Conservation (phyloP, 805 yeast species). For the Saitoella complicata region DNA sequence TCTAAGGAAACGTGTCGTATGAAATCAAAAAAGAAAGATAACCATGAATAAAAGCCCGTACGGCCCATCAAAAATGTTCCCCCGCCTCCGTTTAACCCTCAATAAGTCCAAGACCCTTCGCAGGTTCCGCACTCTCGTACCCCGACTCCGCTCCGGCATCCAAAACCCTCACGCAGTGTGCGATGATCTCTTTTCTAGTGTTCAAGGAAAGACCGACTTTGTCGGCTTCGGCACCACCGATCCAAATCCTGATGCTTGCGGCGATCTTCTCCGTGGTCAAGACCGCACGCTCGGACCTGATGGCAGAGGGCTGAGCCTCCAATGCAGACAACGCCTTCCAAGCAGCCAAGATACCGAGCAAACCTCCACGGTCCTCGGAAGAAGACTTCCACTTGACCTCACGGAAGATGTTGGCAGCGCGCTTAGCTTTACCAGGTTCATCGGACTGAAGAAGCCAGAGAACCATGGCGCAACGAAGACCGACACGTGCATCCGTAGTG, state of each 20-base stretch:
- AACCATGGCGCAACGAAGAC: constrained; percentile 16
- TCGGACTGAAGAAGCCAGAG: constrained; percentile 5
- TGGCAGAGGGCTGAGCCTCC: constrained; percentile 3
- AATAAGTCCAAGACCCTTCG: too few relatives aligned
- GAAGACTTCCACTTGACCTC: constrained; percentile 7
- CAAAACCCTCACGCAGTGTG: constrained; percentile 15
- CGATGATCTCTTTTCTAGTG: constrained; percentile 18
- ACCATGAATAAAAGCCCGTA: too few relatives aligned
- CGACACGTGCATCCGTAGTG: constrained; percentile 15
- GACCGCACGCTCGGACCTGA: not conserved
- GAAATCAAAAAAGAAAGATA: too few relatives aligned
- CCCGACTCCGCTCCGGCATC: too few relatives aligned
- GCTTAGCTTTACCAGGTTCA: constrained; percentile 9
- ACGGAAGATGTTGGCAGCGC: constrained; percentile 10
- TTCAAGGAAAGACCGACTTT: constrained; percentile 15
- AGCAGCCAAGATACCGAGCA: constrained; percentile 20
- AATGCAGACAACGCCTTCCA: constrained; percentile 9
- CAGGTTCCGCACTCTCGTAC: too few relatives aligned
- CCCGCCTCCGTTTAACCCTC: too few relatives aligned
- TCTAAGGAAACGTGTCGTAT: too few relatives aligned
- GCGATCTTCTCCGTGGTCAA: constrained; percentile 15
- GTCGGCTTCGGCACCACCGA: constrained; percentile 21
- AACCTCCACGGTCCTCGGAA: constrained; percentile 13
- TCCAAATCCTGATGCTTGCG: constrained; percentile 18
- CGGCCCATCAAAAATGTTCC: too few relatives aligned